Evolutionary conservation across 768 basidiomycete genomes (phyloP).

Genomic region (Suillus alpinus): DNA sequence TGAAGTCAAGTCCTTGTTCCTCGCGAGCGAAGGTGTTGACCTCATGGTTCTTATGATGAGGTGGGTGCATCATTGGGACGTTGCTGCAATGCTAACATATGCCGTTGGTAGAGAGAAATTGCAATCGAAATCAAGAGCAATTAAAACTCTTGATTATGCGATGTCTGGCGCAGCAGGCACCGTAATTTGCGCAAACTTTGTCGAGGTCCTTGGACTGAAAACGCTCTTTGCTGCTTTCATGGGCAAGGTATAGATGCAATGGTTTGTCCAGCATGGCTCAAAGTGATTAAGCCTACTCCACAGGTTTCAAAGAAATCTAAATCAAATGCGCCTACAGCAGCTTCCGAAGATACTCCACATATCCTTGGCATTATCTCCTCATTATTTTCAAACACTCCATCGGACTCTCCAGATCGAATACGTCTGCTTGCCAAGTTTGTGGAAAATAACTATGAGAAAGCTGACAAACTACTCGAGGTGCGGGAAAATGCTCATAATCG

Average conservation of each 20-base stretch:
- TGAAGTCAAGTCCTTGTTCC: slow-evolving; percentile 75
- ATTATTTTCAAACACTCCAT: slow-evolving; percentile 80
- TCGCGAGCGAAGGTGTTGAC: slow-evolving; percentile 91
- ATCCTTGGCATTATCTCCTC: slow-evolving; percentile 87
- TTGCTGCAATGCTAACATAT: slow-evolving; percentile 8
- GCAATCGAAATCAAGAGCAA: slow-evolving; percentile 75
- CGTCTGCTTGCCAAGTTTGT: slow-evolving; percentile 92
- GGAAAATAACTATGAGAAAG: slow-evolving; percentile 89
- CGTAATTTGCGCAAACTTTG: slow-evolving; percentile 75
- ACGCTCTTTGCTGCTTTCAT: slow-evolving; percentile 89
- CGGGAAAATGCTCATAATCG: slow-evolving; percentile 66
- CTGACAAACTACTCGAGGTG: slow-evolving; percentile 89
- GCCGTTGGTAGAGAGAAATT: slow-evolving; percentile 64
- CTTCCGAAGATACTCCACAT: slow-evolving; percentile 83
- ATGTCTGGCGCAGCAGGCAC: slow-evolving; percentile 76
- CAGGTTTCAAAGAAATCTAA: slow-evolving; percentile 68
- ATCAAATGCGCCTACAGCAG: slow-evolving; percentile 40
- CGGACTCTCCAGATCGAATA: slow-evolving; percentile 76
- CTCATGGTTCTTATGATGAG: slow-evolving; percentile 99
- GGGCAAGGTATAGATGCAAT: slow-evolving; percentile 66
- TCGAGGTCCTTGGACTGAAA: slow-evolving; percentile 86
- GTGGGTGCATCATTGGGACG: slow-evolving; percentile 41
- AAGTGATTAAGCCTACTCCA: not conserved
- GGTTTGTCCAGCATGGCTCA: not conserved
- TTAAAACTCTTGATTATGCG: slow-evolving; percentile 90